Base-by-base conservation (phyloP, 345 rosid species). In the Hibiscus trionum region DNA sequence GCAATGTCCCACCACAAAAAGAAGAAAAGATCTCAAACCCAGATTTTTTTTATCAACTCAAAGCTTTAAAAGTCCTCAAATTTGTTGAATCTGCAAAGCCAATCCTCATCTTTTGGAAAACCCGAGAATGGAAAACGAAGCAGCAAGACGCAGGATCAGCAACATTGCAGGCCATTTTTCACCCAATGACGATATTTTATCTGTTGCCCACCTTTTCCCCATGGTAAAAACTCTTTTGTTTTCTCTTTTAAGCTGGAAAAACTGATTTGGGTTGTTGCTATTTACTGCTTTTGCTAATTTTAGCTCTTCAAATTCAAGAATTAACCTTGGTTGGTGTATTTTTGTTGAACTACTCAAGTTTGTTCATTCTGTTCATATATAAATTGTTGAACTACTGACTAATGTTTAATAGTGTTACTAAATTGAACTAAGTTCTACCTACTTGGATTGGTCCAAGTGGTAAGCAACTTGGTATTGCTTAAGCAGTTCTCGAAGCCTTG, bases 111-210 rank as follows among this genome's bases (percentile, higher is more conserved):
- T 49, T 16, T 27, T 11, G 17, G 10, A 56, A 56, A 19, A 27
- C 19, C 7, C 7, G 4, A 26, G 61, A 50, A 93, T 93, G 98
- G 96, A 88, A 80, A 69, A 64, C 56, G 90, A 87, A 59, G 75
- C 78, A 3, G 83, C 76, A 75, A 85, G 82, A 63, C 88, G 96
- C 73, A 88, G 98, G 72, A 78, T 91, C 75, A 82, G 79, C 64
- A 81, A 78, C 77, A 78, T 93, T 39, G 84, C 91, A 19, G 76
- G 81, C 64, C 98, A 93, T 84, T 81, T 93, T 72, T 65, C 86
- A 1, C 37, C 82, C 59, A 39, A 31, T 29, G 73, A 76, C 56
- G 88, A 89, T 6, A 67, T 80, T 67, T 50, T 63, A 44, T 81
- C 85, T 42, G 58, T 84, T 50, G 74, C 86, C 4, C 83, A 78